Conservation (phyloP, 352 stramenopile genomes). For the Pythium vanterpoolii region DNA sequence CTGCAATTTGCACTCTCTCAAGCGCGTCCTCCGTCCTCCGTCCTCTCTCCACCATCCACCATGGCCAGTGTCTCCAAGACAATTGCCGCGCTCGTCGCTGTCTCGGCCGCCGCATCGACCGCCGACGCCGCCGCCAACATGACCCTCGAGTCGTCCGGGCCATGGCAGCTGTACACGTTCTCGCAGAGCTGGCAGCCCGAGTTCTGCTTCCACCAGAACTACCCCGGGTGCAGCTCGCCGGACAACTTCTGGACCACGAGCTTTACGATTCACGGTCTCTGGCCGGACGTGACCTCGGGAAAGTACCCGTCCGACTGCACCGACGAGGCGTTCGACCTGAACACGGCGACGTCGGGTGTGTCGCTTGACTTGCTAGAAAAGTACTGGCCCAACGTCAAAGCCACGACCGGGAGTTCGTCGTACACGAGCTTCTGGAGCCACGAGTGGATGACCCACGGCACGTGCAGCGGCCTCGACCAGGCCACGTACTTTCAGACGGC, state of each 20-base stretch:
- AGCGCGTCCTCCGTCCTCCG: not conserved
- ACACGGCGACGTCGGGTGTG: constrained; percentile 45
- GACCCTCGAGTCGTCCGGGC: constrained; percentile 37
- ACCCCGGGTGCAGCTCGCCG: constrained; percentile 56
- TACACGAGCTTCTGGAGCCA: constrained; percentile 89
- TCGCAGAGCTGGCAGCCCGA: constrained; percentile 84
- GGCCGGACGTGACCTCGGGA: constrained; percentile 65
- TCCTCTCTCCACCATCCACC: not conserved
- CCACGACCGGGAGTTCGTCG: constrained; percentile 30
- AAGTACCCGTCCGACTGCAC: constrained; percentile 67
- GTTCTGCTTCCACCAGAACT: constrained; percentile 68
- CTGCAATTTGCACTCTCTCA: not conserved
- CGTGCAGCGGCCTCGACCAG: constrained; percentile 83
- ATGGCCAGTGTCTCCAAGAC: not conserved
- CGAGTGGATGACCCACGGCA: constrained; percentile 91
- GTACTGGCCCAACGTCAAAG: constrained; percentile 87
- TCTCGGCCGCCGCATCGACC: not conserved
- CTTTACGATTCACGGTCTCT: constrained; percentile 86
- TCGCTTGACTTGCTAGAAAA: constrained; percentile 61
- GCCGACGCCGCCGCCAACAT: not conserved
- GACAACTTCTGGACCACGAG: constrained; percentile 73
- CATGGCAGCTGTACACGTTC: constrained; percentile 65
- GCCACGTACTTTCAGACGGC: constrained; percentile 79
- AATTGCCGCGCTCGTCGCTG: not conserved
- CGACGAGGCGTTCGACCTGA: constrained; percentile 58